Evolutionary conservation across 2,329 filamentous ascomycete genomes (phyloP).

Genomic region (Stachybotrys chlorohalonatus): DNA sequence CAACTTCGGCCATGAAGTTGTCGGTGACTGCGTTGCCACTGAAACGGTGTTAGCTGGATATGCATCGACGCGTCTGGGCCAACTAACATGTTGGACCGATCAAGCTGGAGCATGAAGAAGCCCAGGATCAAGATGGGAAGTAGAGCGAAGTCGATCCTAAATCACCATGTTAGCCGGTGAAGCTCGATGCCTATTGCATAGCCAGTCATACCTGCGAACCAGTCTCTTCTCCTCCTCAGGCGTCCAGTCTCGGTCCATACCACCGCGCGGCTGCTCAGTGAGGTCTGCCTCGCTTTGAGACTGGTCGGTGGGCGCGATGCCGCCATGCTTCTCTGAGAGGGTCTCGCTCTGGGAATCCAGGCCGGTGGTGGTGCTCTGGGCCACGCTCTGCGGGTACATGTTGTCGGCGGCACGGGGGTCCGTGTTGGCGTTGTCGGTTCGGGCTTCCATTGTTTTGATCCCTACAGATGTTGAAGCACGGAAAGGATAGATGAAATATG

Average conservation of each 20-base stretch:
- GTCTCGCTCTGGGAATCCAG: not conserved
- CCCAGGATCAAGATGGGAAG: constrained; percentile 37
- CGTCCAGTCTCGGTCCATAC: constrained; percentile 10
- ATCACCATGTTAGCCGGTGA: not conserved
- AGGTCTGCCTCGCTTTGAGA: not conserved
- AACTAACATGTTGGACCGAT: constrained; percentile 24
- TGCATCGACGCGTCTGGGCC: not conserved
- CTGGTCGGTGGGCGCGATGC: not conserved
- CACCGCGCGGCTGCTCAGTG: too few relatives aligned
- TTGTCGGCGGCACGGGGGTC: not conserved
- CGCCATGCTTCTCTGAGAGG: not conserved
- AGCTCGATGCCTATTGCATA: not conserved
- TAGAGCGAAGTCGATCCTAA: constrained; percentile 33
- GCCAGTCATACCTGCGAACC: constrained; percentile 13
- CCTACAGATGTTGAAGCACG: too few relatives aligned
- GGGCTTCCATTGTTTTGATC: not conserved
- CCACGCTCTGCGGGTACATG: not conserved
- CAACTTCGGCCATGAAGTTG: not conserved
- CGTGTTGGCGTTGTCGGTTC: not conserved
- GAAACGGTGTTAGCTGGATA: not conserved
- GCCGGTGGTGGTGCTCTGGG: not conserved
- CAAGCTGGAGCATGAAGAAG: constrained; percentile 34
- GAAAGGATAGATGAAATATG: not conserved
- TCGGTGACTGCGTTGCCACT: not conserved
- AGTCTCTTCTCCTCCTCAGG: constrained; percentile 16